These are phyloP conservation scores for Hibiscus trionum DNA, from an alignment of 345 rosid species.

Conservation along the genomic window DNA sequence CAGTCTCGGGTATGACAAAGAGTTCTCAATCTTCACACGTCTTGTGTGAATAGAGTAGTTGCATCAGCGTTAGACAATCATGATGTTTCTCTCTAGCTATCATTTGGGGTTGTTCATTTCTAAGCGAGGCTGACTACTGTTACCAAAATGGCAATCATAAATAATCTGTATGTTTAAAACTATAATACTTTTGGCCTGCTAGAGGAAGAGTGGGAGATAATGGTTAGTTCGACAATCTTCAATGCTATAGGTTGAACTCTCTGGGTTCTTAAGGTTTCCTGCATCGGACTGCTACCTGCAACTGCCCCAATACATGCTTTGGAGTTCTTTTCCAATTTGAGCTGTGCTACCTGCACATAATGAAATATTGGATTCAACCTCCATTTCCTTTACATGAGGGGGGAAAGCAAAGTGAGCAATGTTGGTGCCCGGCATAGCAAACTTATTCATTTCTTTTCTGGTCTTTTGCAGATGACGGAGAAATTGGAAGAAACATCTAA, in stretches of 20 bases:
- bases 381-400: background rate
- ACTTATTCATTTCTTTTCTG: background rate
- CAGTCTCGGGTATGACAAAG: constrained; percentile 42
- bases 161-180: background rate
- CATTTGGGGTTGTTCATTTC: background rate
- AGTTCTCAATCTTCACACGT: background rate
- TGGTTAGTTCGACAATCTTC: background rate
- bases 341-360: background rate
- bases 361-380: background rate
- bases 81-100: background rate
- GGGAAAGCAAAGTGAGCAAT: background rate
- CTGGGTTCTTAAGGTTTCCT: background rate
- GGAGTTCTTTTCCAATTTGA: background rate
- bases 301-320: background rate
- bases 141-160: background rate
- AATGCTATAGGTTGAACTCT: background rate
- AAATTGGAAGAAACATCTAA: constrained; percentile 55
- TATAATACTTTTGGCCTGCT: background rate
- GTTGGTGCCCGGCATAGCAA: background rate
- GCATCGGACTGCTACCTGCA: background rate
- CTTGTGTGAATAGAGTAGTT: background rate
- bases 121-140: background rate
- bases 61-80: background rate
- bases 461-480: constrained; percentile 30
- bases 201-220: background rate